Evolutionary conservation across 2,329 filamentous ascomycete genomes (phyloP), one percentile per base, ranked within the genome.

Genomic region (Phyllosticta ampelicida): DNA sequence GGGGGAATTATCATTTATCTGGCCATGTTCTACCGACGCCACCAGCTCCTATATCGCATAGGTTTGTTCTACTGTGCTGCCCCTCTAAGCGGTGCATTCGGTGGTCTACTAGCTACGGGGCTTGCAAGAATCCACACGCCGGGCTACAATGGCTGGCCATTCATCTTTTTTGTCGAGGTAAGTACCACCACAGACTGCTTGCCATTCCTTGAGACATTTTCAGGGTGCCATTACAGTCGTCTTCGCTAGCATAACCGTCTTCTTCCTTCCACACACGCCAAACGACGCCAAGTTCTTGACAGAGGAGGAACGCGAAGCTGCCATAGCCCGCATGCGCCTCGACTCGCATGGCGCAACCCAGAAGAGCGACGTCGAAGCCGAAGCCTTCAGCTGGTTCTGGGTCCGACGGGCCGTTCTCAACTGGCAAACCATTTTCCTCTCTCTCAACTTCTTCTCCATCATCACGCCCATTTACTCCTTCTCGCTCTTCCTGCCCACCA

Each of bases 231-330:
- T 65, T 8, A 70, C 66, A 0, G 60, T 69, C 3, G 51, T 66
- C 9, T 67, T 68, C 1, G 80, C 79, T 5, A 64, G 77, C 3
- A 65, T 69, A 1, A 71, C 79, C 6, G 78, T 76, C 64, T 80
- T 83, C 58, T 61, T 77, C 1, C 71, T 82, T 1, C 79, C 79
- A 1, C 78, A 82, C 60, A 82, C 64, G 0, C 67, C 68, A 1
- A 62, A 62, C 8, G 64, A 65, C 9, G 73, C 76, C n/a, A 63
- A 63, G 3, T 71, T 70, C 52, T 56, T 70, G 18, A 65, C 57
- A 4, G 61, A 63, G 28, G 67, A 67, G 60, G 67, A 71, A 57
- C 64, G 66, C 20, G 59, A 60, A 16, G 66, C 61, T 51, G 65
- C 65, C 9, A 54, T 68, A 4, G 60, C 62, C 1, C 65, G 68